Evolutionary conservation across 805 yeast genomes (phyloP), one percentile per base, ranked within the genome.

Genomic region (Priceomyces castillae): DNA sequence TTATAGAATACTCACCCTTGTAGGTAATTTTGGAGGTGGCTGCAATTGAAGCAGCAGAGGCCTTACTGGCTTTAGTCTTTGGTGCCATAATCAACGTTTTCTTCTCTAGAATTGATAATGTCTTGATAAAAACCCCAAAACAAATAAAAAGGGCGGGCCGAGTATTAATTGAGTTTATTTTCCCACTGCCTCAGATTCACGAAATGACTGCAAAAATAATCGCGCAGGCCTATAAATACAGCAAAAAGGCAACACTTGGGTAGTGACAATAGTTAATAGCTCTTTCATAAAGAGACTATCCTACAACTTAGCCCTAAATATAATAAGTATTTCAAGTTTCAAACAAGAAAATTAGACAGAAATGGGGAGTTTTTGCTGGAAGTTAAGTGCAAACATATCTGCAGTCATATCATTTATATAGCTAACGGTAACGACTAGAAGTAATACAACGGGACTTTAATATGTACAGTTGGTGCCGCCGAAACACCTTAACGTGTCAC

Each of bases 1-100:
- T 25, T n/a, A 38, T 30, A 31, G 26, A 12, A 36, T 12, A 65
- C 77, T 39, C 63, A 73, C 78, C 80, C 58, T 73, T 74, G 65
- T 73, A 73, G 39, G 78, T 65, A 46, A 61, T 52, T 55, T 75
- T 75, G 9, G 56, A 50, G 19, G 66, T 50, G 31, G 58, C 57
- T 25, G 60, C 43, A 23, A 61, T 41, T 20, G 54, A 48, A 30
- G 43, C 50, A 22, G 47, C 43, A 7, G 34, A 17, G 19, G 50
- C 44, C 23, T 46, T 44, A 16, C 52, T 46, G 11, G 57, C 44
- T 47, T 65, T 66, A 38, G 66, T 52, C 44, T 59, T 68, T 41
- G 69, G 57, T 48, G 70, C 66, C 75, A 69, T 71, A 52, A 34
- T 57, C 20, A 3, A n/a, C 14, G 22, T 26, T 34, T 17, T 23